phyloP scores from a whole-genome alignment of 2,329 filamentous ascomycete species.

The Penicillium sp. region DNA sequence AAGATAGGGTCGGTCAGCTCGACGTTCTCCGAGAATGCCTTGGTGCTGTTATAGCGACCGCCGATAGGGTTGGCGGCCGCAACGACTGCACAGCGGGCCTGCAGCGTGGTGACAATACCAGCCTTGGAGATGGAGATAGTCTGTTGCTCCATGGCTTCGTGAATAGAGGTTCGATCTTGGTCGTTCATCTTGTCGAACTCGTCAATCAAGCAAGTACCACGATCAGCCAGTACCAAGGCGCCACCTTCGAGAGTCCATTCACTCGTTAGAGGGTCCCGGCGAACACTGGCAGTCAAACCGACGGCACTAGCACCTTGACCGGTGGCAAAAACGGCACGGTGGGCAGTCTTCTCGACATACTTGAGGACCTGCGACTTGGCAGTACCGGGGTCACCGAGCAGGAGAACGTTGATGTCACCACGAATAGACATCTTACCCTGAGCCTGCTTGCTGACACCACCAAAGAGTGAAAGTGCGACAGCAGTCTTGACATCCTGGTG shows the following conservation, averaged over 20 bases:
- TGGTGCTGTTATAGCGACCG: slow-evolving; percentile 93
- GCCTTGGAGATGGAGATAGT: slow-evolving; percentile 99
- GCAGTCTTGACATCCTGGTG: slow-evolving; percentile 97
- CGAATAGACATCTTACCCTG: slow-evolving; percentile 86
- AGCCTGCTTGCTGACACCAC: slow-evolving; percentile 89
- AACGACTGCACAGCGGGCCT: slow-evolving; percentile 94
- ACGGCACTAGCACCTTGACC: slow-evolving; percentile 97
- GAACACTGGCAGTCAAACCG: slow-evolving; percentile 94
- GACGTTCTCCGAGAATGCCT: slow-evolving; percentile 94
- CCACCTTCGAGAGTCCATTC: slow-evolving; percentile 98
- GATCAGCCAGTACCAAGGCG: slow-evolving; percentile 90
- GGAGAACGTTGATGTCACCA: slow-evolving; percentile 96
- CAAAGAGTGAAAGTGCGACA: slow-evolving; percentile 89
- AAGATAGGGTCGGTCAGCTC: slow-evolving; percentile 96
- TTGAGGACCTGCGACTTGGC: slow-evolving; percentile 98
- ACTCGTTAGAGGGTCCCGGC: slow-evolving; percentile 89
- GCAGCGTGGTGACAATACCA: slow-evolving; percentile 94
- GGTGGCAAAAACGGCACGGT: slow-evolving; percentile 94
- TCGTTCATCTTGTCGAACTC: slow-evolving; percentile 99
- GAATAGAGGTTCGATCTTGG: slow-evolving; percentile 95
- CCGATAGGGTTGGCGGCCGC: slow-evolving; percentile 96
- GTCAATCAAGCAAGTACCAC: slow-evolving; percentile 93
- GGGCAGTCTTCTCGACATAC: slow-evolving; percentile 96
- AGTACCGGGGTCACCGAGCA: slow-evolving; percentile 95
- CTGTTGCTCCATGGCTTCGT: slow-evolving; percentile 99